Percentiles rank a stretch among this genome's conserved stretches.
phyloP scores from a whole-genome alignment of 1,284 basidiomycete genomes.

The Wolfiporia cocos region DNA sequence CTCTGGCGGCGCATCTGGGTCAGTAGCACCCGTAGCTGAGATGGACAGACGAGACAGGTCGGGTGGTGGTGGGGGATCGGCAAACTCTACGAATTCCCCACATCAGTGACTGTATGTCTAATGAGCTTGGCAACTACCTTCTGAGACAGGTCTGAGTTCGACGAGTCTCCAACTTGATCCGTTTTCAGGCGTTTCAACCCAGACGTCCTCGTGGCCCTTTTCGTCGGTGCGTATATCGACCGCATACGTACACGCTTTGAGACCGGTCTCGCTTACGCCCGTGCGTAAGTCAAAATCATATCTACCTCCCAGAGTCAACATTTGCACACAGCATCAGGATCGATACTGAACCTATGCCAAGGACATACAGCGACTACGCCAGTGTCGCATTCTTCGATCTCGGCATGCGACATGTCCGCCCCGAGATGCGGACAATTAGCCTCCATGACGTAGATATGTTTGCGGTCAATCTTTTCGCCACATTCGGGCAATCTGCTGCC shows the following conservation, averaged over 20 bases:
- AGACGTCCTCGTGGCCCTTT: conserved; percentile 46
- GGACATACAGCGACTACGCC: conserved; percentile 69
- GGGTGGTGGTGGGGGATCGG: conserved; percentile 53
- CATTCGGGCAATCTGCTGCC: background rate
- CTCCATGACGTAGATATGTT: conserved; percentile 80
- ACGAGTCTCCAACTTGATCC: conserved; percentile 64
- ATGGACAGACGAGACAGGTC: conserved; percentile 22
- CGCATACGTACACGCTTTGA: conserved; percentile 73
- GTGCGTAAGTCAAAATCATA: conserved; percentile 72
- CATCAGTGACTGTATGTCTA: too few relatives aligned
- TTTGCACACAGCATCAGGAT: background rate
- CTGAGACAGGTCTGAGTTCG: conserved; percentile 75
- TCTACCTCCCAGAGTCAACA: conserved; percentile 27
- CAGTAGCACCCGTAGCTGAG: conserved; percentile 14
- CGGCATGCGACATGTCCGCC: conserved; percentile 77
- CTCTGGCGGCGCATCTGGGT: conserved; percentile 20
- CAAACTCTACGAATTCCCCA: conserved; percentile 72
- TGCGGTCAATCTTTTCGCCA: conserved; percentile 8
- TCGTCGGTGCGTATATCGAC: conserved; percentile 46
- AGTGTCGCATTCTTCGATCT: conserved; percentile 65
- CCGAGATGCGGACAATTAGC: conserved; percentile 81
- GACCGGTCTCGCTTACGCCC: conserved; percentile 71
- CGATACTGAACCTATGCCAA: conserved; percentile 61
- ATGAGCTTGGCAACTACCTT: too few relatives aligned
- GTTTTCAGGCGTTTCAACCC: conserved; percentile 57